Base-by-base conservation (phyloP, 768 basidiomycete species). In the Neoboletus subvelutipes region DNA sequence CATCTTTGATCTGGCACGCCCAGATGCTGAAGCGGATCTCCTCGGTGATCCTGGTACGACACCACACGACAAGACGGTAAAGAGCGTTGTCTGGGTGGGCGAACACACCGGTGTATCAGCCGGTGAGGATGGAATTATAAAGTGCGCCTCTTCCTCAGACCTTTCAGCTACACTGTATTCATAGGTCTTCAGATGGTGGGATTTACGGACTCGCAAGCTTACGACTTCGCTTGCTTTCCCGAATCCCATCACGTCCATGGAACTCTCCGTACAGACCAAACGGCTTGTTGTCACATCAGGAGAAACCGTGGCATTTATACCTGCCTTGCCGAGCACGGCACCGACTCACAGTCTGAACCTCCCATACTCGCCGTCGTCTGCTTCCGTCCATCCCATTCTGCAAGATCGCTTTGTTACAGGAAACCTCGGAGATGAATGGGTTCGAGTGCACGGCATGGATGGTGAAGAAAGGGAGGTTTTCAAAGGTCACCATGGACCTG, bases 401-500 rank as follows among this genome's bases (percentile, higher is more conserved):
- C 86, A 91, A 67, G 90, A 96, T 69, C 83, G 92, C 49, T 98
- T 98, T 73, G 89, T 98, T 55, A 94, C 93, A 0, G 97, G 97
- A 40, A 92, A 86, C 63, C 79, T 82, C 50, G 83, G 81, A 15
- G 97, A 99, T 71, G 94, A 98, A 65, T 98, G 97, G 97, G 94
- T 99, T 45, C 82, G 96, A 36, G 85, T 98, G 31, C 94, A 98
- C 70, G 89, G 88, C 17, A 85, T 95, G 67, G 83, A 89, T 33
- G 97, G 96, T 2, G 86, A 88, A 71, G 95, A 99, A 76, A 76
- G 83, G 60, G 96, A 98, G 55, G 83, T 97, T 31, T 80, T 94
- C 56, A 96, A 97, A 73, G 96, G 96, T 5, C 97, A 98, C 67
- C 97, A 98, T 69, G 97, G 96, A 24, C 95, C 96, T 20, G 95